Conservation (phyloP, 257 asterid genomes). For the Nicotiana otophora region DNA sequence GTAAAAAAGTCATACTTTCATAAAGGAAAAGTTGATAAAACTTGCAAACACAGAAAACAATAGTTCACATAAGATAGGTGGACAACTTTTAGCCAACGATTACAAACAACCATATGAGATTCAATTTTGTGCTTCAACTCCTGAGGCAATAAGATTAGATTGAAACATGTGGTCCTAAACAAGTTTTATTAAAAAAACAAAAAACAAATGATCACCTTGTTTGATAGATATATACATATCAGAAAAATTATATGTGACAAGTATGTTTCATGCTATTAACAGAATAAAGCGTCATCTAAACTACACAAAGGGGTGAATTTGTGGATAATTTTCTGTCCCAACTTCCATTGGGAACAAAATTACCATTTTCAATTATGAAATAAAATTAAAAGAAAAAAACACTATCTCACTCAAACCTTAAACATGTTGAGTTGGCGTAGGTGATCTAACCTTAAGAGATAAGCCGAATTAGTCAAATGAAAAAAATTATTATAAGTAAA, state of each 20-base stretch:
- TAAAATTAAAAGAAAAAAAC: no score
- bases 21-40: not conserved
- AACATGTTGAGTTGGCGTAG: not conserved
- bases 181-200: not conserved
- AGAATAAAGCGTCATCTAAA: no score
- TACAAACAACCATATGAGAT: not conserved
- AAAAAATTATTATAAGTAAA: not conserved
- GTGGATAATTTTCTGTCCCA: no score
- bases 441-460: conserved; percentile 1
- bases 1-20: not conserved
- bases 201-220: no score
- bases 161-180: not conserved
- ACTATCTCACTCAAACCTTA: not conserved
- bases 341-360: no score
- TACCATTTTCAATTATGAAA: no score
- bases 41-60: not conserved
- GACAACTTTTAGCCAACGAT: no score
- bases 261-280: no score
- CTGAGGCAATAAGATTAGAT: not conserved
- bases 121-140: not conserved
- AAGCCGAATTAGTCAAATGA: not conserved
- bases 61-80: not conserved
- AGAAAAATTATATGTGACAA: no score
- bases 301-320: no score
- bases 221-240: no score